These are phyloP conservation scores for Leavenworthia alabamica DNA, from an alignment of 345 rosid species.

Conservation along the genomic window DNA sequence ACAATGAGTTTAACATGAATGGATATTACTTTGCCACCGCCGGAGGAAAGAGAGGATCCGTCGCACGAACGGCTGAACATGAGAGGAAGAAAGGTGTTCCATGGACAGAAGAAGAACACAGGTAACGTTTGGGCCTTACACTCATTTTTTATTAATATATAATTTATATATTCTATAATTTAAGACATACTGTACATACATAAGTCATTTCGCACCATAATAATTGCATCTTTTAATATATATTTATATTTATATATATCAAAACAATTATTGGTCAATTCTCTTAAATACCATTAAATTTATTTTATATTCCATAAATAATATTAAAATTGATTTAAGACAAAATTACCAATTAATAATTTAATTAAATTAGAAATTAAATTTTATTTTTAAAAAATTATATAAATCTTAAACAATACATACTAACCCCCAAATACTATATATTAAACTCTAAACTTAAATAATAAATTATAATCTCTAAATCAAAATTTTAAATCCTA, in stretches of 20 bases:
- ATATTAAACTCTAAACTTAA: no score
- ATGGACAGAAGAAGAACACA: slow-evolving; percentile 98
- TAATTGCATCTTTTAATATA: slow-evolving; percentile 19
- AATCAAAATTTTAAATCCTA: no score
- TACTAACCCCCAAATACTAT: no score
- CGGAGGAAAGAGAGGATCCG: slow-evolving; percentile 62
- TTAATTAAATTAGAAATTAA: no score
- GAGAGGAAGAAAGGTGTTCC: slow-evolving; percentile 99
- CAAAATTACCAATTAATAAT: no score
- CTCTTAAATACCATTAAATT: no score
- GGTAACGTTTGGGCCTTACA: slow-evolving; percentile 41
- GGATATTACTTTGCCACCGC: slow-evolving; percentile 50
- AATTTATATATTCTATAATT: not conserved
- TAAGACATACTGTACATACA: not conserved
- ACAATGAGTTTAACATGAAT: slow-evolving; percentile 41
- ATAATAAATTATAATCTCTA: no score
- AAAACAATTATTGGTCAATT: no score
- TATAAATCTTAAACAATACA: no score
- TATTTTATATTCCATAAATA: no score
- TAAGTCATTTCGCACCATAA: slow-evolving; percentile 16
- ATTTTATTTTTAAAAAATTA: no score
- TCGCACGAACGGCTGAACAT: slow-evolving; percentile 56
- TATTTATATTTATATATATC: slow-evolving; percentile 7
- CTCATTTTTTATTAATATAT: not conserved
- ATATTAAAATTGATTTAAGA: no score